These are phyloP conservation scores for Areca catechu DNA, from an alignment of 176 grass and related monocot genomes.

Conservation along the genomic window DNA sequence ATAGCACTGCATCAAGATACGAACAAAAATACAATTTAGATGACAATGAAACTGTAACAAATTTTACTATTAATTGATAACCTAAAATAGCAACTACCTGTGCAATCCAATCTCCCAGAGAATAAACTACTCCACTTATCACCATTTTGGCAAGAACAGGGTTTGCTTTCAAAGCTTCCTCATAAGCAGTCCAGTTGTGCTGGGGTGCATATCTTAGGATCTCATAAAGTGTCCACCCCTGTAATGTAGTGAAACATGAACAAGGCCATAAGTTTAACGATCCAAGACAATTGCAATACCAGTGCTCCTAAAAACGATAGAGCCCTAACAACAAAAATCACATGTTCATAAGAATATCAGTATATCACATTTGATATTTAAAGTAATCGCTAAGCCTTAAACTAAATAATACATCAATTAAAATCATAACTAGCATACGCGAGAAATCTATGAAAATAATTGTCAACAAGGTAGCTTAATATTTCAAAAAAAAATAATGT, in stretches of 20 bases:
- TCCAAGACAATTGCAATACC: too few species aligned
- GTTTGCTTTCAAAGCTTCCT: constrained; percentile 84
- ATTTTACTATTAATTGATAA: background rate
- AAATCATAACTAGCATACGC: too few species aligned
- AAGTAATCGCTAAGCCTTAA: too few species aligned
- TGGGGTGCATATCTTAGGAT: constrained; percentile 83
- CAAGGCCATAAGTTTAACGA: too few species aligned
- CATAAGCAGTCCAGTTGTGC: constrained; percentile 95
- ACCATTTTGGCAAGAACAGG: constrained; percentile 97
- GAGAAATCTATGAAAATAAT: too few species aligned
- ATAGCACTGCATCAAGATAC: constrained; percentile 48
- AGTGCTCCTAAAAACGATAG: too few species aligned
- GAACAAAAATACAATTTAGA: constrained; percentile 2
- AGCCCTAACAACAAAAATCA: too few species aligned
- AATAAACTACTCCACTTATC: constrained; percentile 96
- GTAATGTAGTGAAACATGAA: constrained; percentile 1
- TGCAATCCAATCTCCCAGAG: constrained; percentile 90
- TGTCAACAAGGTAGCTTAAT: too few species aligned
- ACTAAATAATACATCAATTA: too few species aligned
- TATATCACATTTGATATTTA: too few species aligned
- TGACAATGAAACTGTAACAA: background rate
- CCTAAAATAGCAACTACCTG: constrained; percentile 33
- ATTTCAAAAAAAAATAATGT: too few species aligned
- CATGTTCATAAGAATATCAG: too few species aligned
- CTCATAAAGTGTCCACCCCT: constrained; percentile 95